Conservation (phyloP, 2,329 filamentous ascomycete species). For the Whalleya microplaca region DNA sequence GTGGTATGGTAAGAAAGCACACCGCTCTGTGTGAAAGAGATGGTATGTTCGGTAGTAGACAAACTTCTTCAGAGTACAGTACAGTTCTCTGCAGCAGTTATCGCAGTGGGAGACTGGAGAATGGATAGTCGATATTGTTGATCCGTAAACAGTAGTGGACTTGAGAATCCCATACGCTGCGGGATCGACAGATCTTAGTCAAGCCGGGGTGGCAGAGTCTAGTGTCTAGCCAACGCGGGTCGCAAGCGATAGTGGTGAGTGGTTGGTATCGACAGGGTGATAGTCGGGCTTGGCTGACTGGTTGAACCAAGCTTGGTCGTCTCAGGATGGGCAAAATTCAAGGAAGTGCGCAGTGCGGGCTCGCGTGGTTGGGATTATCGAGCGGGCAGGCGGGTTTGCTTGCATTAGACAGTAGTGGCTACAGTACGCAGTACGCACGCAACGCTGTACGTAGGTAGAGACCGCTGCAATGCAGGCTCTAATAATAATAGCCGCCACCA, state of each 20-base stretch:
- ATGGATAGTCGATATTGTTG: neutral
- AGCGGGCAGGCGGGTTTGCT: neutral
- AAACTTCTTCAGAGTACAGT: too few relatives aligned
- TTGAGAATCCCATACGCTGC: neutral
- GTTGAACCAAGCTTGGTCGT: constrained; percentile 26
- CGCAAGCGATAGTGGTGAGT: neutral
- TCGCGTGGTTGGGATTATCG: constrained; percentile 31
- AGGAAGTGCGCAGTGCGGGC: constrained; percentile 29
- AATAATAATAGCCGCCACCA: neutral
- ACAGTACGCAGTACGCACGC: too few relatives aligned
- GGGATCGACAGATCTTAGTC: neutral
- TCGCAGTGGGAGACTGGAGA: neutral
- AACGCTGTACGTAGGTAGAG: too few relatives aligned
- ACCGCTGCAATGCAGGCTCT: neutral
- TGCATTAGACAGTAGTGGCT: neutral
- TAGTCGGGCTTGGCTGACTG: constrained; percentile 12
- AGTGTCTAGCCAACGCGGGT: neutral
- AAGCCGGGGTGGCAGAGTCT: neutral
- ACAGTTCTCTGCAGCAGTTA: neutral
- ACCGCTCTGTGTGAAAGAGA: neutral
- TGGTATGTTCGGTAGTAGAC: neutral
- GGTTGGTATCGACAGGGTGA: constrained; percentile 8
- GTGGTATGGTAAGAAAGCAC: neutral
- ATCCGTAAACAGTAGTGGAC: neutral
- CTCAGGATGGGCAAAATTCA: constrained; percentile 30